Base-by-base conservation (phyloP, 169 alveolate genomes). In the Prorocentrum cordatum region DNA sequence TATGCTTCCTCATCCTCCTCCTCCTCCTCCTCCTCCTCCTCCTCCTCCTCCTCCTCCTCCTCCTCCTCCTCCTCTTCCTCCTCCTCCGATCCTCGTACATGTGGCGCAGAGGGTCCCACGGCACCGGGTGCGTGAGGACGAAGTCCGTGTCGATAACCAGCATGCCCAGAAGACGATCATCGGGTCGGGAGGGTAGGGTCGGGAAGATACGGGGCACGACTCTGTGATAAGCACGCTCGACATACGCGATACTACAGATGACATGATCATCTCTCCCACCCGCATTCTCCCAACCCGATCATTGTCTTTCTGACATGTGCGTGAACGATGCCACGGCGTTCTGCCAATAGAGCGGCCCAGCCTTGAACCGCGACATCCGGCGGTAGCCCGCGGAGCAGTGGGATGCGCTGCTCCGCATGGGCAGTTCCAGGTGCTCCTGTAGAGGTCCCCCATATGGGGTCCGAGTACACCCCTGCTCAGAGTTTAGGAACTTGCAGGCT, bases 261-360 rank as follows among this genome's bases (percentile, higher is more conserved):
- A 20, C 1, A 7, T 36, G 5, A 59, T 26, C 10, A 54, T 54
- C 33, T n/a, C 31, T 58, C 67, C 26, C 2, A n/a, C 32, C 33
- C 1, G n/a, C 4, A 58, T 3, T 7, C 67, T 3, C 61, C 61
- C 61, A 10, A 12, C 62, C 20, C 62, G n/a, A n/a, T n/a, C n/a
- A n/a, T n/a, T n/a, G n/a, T n/a, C n/a, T n/a, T n/a, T n/a, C n/a
- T n/a, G n/a, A n/a, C n/a, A n/a, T n/a, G n/a, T n/a, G n/a, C n/a
- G n/a, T n/a, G 26, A 5, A 47, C 3, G 33, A 24, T 35, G 20
- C 7, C 2, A 31, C 9, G 16, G 75, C 75, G 58, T 66, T 22
- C 9, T 66, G 75, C 75, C 32, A 33, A 47, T 54, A 66, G 16
- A 66, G 32, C 31, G 75, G 75, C n/a, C 75, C 75, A n/a, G 75